Evolutionary conservation across 2,329 filamentous ascomycete genomes (phyloP).

Genomic region (Sporothrix inflata): DNA sequence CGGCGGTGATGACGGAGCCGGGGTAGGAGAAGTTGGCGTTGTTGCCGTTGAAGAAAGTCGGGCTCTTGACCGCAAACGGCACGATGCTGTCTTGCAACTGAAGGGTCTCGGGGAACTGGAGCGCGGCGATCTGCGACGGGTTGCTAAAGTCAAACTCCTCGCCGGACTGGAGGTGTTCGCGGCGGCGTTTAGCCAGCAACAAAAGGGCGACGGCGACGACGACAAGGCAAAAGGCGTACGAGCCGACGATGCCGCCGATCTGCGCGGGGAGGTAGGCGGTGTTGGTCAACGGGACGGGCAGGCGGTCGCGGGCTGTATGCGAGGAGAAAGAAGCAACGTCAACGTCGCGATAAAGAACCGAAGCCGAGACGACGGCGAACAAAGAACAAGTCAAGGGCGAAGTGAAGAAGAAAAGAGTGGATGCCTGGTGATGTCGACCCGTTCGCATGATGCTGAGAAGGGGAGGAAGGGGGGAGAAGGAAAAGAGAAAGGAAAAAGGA

Average conservation of each 20-base stretch:
- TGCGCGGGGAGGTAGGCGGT: conserved; percentile 73
- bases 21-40: conserved; percentile 55
- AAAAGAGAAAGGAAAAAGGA: background rate
- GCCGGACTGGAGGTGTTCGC: conserved; percentile 55
- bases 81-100: conserved; percentile 37
- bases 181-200: conserved; percentile 59
- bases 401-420: conserved; percentile 23
- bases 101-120: conserved; percentile 37
- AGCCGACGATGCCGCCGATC: conserved; percentile 79
- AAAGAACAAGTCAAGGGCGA: background rate
- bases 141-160: conserved; percentile 52
- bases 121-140: conserved; percentile 36
- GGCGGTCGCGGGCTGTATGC: conserved; percentile 58
- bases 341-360: conserved; percentile 36
- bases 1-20: background rate
- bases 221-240: conserved; percentile 78
- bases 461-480: background rate
- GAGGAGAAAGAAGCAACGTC: conserved; percentile 38
- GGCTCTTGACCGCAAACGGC: conserved; percentile 40
- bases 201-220: conserved; percentile 71
- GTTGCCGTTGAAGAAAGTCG: conserved; percentile 34
- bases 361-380: conserved; percentile 35
- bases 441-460: conserved; percentile 47
- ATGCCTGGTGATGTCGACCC: conserved; percentile 36
- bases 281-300: conserved; percentile 61